These are phyloP conservation scores for Xylariales sp. DNA, from an alignment of 2,329 filamentous ascomycete species.

Conservation along the genomic window DNA sequence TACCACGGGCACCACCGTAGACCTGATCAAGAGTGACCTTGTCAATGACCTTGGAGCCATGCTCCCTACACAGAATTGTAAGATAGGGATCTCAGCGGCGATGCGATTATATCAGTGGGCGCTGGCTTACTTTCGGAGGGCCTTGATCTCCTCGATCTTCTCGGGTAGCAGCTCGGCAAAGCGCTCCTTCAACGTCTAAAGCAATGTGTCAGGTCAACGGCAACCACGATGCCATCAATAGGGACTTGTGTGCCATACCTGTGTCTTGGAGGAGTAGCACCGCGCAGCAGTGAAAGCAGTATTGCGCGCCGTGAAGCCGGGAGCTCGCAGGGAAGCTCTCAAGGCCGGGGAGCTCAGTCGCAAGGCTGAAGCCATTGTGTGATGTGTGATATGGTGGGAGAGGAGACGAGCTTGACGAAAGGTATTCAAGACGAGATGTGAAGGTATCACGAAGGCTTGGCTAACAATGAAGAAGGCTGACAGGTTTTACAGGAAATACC, in stretches of 20 bases:
- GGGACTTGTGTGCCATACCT: constrained; percentile 63
- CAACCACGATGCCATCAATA: no score
- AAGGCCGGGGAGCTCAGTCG: constrained; percentile 78
- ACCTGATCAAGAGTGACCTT: constrained; percentile 99
- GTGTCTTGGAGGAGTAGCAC: constrained; percentile 89
- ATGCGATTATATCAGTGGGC: not conserved
- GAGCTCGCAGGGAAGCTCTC: constrained; percentile 66
- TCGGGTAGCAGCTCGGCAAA: constrained; percentile 93
- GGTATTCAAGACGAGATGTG: constrained; percentile 18
- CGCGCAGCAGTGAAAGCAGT: constrained; percentile 77
- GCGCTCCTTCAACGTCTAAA: constrained; percentile 91
- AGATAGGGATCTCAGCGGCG: constrained; percentile 16
- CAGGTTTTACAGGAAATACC: constrained; percentile 8
- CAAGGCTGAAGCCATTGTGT: constrained; percentile 76
- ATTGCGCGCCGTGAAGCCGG: constrained; percentile 63
- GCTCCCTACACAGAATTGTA: constrained; percentile 57
- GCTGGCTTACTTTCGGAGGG: constrained; percentile 78
- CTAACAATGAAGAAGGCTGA: not conserved
- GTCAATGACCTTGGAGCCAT: constrained; percentile 91
- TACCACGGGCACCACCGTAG: constrained; percentile 97
- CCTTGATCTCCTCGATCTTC: constrained; percentile 99
- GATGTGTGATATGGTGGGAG: constrained; percentile 7
- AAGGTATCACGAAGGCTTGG: constrained; percentile 14
- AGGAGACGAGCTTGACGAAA: constrained; percentile 4
- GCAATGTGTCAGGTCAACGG: constrained; percentile 10